Percentiles rank a stretch among this genome's conserved stretches.
Evolutionary conservation across 305 asterid species (phyloP).

Genomic region (Solanum hybrid): DNA sequence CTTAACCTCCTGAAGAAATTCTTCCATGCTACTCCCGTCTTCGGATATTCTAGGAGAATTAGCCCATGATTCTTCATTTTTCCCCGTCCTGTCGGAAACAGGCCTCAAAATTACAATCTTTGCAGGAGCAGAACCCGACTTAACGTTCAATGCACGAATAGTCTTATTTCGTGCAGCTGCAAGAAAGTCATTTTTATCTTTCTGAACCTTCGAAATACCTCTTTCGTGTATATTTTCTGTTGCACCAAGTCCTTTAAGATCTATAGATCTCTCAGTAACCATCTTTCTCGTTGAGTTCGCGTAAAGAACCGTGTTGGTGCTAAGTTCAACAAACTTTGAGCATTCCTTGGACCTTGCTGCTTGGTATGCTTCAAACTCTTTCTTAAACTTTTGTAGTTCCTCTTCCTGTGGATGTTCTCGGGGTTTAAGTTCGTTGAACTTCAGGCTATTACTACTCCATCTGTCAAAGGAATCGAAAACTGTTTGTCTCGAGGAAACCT

Average conservation of each 20-base stretch:
- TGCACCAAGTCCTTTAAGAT: background rate
- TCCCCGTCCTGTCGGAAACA: slow-evolving; percentile 42
- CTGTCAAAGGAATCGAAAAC: slow-evolving; percentile 31
- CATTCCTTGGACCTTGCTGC: slow-evolving; percentile 57
- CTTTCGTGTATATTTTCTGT: background rate
- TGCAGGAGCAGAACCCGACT: slow-evolving; percentile 30
- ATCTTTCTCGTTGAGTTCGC: slow-evolving; percentile 31
- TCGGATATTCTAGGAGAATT: slow-evolving; percentile 66
- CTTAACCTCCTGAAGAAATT: slow-evolving; percentile 85
- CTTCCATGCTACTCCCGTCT: slow-evolving; percentile 53
- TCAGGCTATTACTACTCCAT: slow-evolving; percentile 13
- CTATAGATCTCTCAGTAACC: slow-evolving; percentile 12
- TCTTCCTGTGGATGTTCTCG: slow-evolving; percentile 97
- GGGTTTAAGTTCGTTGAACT: slow-evolving; percentile 38
- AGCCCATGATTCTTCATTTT: slow-evolving; percentile 48
- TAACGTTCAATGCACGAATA: slow-evolving; percentile 18
- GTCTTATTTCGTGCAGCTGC: slow-evolving; percentile 18
- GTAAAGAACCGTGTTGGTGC: slow-evolving; percentile 34
- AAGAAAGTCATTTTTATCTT: background rate
- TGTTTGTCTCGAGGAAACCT: slow-evolving; percentile 24
- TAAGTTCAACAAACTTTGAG: slow-evolving; percentile 33
- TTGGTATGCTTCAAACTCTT: slow-evolving; percentile 91
- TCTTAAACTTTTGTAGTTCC: slow-evolving; percentile 83
- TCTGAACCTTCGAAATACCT: background rate
- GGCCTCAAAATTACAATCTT: slow-evolving; percentile 88